Evolutionary conservation across 1,284 basidiomycete genomes (phyloP), one percentile per base, ranked within the genome.

Genomic region (Rhodotorula glutinis): DNA sequence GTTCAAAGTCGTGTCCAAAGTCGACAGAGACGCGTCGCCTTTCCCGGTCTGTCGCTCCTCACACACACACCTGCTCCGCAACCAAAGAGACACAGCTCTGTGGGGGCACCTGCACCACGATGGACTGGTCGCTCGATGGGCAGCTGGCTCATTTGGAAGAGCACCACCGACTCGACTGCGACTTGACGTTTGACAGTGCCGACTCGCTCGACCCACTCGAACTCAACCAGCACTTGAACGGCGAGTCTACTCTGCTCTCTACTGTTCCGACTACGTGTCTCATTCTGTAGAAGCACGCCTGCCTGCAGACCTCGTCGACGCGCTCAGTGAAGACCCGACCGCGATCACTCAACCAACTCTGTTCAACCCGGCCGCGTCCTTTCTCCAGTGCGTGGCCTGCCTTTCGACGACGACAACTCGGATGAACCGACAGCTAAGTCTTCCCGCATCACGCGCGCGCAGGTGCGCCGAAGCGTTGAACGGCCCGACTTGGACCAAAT

Each of bases 271-370:
- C n/a, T n/a, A n/a, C n/a, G n/a, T n/a, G n/a, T n/a, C n/a, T n/a
- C n/a, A n/a, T n/a, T n/a, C n/a, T n/a, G n/a, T n/a, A n/a, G n/a
- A n/a, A n/a, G n/a, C n/a, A n/a, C n/a, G 11, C 27, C 29, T 27
- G 57, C 66, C 2, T 27, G 43, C 74, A 90, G 87, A 81, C 68
- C 90, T 88, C 33, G 89, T 95, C 58, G 87, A 87, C 71, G 82
- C 85, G 7, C 85, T 91, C 49, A 88, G 89, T 4, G 83, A 87
- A 57, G 85, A 86, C 25, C 87, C 88, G 25, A 87, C 89, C 33
- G 79, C 84, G 4, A 87, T 95, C 61, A 78, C 82, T 0, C 84
- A 89, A 47, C 79, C 81, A 2, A 82, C 86, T 27, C 84, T 87
- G 14, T 90, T 92, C 71, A 90, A 92, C 74, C 10, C 21, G 4